These are phyloP conservation scores for Claviceps monticola DNA, from an alignment of 2,329 filamentous ascomycete genomes.

Conservation along the genomic window DNA sequence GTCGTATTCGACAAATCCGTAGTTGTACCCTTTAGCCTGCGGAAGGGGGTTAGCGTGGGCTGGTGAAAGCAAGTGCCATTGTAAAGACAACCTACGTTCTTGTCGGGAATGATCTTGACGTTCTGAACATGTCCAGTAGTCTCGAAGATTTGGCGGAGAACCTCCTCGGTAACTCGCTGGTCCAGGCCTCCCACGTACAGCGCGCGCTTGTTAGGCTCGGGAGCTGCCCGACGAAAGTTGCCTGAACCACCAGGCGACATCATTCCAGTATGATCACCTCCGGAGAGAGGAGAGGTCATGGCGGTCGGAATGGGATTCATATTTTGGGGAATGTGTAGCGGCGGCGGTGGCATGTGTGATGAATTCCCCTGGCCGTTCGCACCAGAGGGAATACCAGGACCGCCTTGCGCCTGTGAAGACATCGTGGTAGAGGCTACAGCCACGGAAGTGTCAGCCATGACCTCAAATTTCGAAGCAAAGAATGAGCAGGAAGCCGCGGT, in stretches of 20 bases:
- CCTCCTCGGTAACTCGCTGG: conserved; percentile 88
- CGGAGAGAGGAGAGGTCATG: conserved; percentile 76
- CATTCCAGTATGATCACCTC: conserved; percentile 47
- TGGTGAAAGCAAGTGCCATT: conserved; percentile 2
- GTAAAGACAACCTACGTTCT: conserved; percentile 66
- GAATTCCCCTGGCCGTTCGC: conserved; percentile 58
- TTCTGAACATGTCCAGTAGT: conserved; percentile 96
- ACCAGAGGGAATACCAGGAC: conserved; percentile 35
- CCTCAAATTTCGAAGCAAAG: neutral
- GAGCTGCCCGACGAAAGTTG: conserved; percentile 78
- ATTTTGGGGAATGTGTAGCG: conserved; percentile 90
- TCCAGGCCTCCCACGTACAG: conserved; percentile 93
- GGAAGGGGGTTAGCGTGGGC: conserved; percentile 18
- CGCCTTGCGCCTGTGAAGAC: conserved; percentile 53
- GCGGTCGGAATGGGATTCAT: conserved; percentile 89
- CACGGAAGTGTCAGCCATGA: conserved; percentile 66
- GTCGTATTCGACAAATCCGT: conserved; percentile 97
- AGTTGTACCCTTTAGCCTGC: conserved; percentile 93
- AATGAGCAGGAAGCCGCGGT: neutral
- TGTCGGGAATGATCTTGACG: conserved; percentile 99
- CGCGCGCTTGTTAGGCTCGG: conserved; percentile 96
- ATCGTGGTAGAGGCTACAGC: conserved; percentile 50
- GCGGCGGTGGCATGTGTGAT: conserved; percentile 76
- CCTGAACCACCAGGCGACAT: conserved; percentile 77
- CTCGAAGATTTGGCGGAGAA: conserved; percentile 95